Evolutionary conservation across 2,329 filamentous ascomycete species (phyloP), one percentile per base, ranked within the genome.

Genomic region (Penicillium sclerotigenum): DNA sequence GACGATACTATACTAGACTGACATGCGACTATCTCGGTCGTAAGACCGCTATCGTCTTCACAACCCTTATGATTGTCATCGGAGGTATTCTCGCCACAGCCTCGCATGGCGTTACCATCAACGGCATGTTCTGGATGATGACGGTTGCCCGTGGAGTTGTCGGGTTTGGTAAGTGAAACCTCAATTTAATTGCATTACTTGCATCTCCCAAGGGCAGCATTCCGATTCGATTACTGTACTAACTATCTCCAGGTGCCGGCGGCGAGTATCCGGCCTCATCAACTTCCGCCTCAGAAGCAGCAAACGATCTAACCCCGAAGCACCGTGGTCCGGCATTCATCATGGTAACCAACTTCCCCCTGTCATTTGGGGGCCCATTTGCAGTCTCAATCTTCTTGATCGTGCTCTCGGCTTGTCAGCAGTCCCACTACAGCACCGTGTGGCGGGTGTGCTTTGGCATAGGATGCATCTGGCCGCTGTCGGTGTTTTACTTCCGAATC

Each of bases 401-500:
- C 43, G 74, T 80, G 4, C 68, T 80, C 31, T 73, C 69, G 5
- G 72, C 73, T 67, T 50, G 73, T 68, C 14, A 65, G 54, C 50
- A 65, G 62, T 40, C 72, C 68, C 56, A 72, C 72, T 64, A 72
- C 66, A 68, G 65, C 43, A 78, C 75, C 1, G 72, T 80, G 8
- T 80, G 79, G 78, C 73, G 78, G 4, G 75, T 80, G 2, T 80
- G 78, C 61, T 79, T 80, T 52, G 79, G 75, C 6, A 77, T 81
- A 41, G 79, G 78, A 22, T 76, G 77, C 36, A 60, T 80, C 40
- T 71, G 81, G 16, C 82, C 82, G 0, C 68, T 84, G 9, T 77
- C 78, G 2, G 75, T 84, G 40, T 81, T 84, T 55, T 83, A 83
- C 66, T 82, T 84, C 57, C 80, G 82, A 14, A 67, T 84, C 38